These are phyloP conservation scores for Cymbopogon citratus DNA, from an alignment of 176 grass and related monocot genomes.

Conservation along the genomic window DNA sequence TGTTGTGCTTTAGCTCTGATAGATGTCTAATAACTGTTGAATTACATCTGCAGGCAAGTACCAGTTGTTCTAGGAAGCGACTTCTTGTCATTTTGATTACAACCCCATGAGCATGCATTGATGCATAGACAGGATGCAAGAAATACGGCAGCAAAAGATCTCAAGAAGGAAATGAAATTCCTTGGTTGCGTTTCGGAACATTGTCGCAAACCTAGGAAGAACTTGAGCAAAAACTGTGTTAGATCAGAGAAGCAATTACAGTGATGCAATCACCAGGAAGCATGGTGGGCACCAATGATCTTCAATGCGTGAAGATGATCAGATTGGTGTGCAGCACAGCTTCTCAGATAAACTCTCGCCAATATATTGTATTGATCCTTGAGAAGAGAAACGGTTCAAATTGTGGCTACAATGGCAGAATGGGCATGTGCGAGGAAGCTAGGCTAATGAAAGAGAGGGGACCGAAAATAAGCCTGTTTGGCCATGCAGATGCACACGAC, in stretches of 20 bases:
- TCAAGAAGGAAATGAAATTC: constrained; percentile 3
- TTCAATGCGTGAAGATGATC: background rate
- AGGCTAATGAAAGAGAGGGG: background rate
- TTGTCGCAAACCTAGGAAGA: background rate
- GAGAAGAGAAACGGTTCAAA: background rate
- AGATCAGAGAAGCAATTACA: constrained; percentile 35
- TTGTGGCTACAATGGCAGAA: background rate
- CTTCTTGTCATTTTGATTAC: background rate
- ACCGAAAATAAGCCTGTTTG: background rate
- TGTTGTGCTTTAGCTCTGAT: background rate
- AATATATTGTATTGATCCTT: background rate
- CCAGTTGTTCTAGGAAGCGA: background rate
- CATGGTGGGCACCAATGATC: constrained; percentile 15
- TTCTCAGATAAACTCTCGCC: background rate
- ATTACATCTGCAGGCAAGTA: constrained; percentile 17
- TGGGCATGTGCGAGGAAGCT: background rate
- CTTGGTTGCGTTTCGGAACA: background rate
- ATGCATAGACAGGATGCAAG: background rate
- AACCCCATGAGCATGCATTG: constrained; percentile 12
- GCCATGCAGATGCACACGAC: constrained; percentile 27
- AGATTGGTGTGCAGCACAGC: background rate
- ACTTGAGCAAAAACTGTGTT: constrained; percentile 20
- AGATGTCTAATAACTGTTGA: background rate
- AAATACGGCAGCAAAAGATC: background rate
- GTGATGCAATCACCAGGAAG: constrained; percentile 27